Percentiles rank a stretch among this genome's conserved stretches.
phyloP scores from a whole-genome alignment of 768 basidiomycete genomes.

The Fistulinella prunicolor region DNA sequence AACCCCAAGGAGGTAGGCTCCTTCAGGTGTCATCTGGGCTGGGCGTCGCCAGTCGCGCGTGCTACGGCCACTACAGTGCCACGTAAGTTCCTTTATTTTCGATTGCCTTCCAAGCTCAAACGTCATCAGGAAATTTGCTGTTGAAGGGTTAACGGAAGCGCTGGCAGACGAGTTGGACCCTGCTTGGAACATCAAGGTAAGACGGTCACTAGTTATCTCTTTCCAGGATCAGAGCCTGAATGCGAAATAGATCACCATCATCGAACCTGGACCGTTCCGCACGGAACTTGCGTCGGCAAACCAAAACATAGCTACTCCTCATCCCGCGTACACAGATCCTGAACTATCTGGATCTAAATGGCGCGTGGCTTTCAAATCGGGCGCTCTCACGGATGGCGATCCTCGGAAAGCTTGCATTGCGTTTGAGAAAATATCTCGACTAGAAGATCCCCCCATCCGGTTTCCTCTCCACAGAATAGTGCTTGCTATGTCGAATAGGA shows the following conservation, averaged over 20 bases:
- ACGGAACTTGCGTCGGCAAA: constrained; percentile 1
- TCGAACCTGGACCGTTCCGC: constrained; percentile 15
- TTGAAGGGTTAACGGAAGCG: constrained; percentile 30
- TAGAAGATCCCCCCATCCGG: constrained; percentile 22
- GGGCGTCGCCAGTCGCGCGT: constrained; percentile 14
- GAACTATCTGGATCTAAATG: constrained; percentile 1
- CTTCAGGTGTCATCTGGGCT: constrained; percentile 33
- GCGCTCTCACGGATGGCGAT: constrained; percentile 9
- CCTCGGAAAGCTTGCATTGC: constrained; percentile 19
- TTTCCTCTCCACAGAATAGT: constrained; percentile 15
- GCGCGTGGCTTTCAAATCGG: background rate
- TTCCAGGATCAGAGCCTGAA: background rate
- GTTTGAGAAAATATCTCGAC: constrained; percentile 16
- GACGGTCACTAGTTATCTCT: background rate
- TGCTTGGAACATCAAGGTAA: constrained; percentile 15
- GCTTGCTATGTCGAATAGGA: constrained; percentile 1
- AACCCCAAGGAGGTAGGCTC: constrained; percentile 34
- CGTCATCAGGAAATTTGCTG: constrained; percentile 18
- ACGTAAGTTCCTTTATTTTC: too few species aligned
- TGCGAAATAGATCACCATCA: background rate
- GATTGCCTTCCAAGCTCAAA: background rate
- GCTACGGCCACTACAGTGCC: constrained; percentile 24
- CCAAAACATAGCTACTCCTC: background rate
- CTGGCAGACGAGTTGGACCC: constrained; percentile 8
- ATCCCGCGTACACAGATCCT: constrained; percentile 8